phyloP scores from a whole-genome alignment of 1,139 yeast species.

The Saccharomyces pastorianus region DNA sequence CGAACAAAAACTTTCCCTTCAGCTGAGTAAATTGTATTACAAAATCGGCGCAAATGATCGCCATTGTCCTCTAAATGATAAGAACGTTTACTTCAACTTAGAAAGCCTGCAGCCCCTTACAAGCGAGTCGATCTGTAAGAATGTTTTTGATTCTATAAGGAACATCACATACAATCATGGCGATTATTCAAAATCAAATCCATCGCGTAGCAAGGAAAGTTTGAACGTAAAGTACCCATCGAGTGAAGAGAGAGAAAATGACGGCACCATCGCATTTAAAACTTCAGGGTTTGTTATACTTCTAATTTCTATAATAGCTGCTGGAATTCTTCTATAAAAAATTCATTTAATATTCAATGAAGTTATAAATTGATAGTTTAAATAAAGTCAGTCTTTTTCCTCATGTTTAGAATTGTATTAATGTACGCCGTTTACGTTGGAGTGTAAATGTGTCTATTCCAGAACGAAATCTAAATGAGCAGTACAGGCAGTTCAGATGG shows the following conservation, averaged over 20 bases:
- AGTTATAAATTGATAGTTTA: background rate
- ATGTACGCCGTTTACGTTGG: too few relatives aligned
- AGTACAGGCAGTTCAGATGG: too few relatives aligned
- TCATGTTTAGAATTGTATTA: too few relatives aligned
- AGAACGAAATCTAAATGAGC: too few relatives aligned
- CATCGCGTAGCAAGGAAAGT: background rate
- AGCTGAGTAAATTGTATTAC: slow-evolving; percentile 42
- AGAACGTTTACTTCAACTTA: slow-evolving; percentile 17
- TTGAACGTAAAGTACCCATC: background rate
- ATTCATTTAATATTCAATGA: too few relatives aligned
- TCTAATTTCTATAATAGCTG: background rate
- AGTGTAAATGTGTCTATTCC: too few relatives aligned
- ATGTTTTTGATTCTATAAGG: background rate
- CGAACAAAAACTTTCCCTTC: slow-evolving; percentile 45
- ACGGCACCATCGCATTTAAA: background rate
- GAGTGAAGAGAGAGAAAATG: background rate
- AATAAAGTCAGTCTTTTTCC: too few relatives aligned
- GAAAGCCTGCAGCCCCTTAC: slow-evolving; percentile 5
- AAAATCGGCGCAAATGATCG: slow-evolving; percentile 25
- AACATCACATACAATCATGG: background rate
- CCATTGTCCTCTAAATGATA: slow-evolving; percentile 19
- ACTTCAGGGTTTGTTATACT: background rate
- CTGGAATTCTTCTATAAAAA: background rate
- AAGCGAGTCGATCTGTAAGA: background rate
- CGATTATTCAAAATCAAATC: background rate